These are phyloP conservation scores for Durusdinium trenchii DNA, from an alignment of 73 alveolate species.

Conservation along the genomic window DNA sequence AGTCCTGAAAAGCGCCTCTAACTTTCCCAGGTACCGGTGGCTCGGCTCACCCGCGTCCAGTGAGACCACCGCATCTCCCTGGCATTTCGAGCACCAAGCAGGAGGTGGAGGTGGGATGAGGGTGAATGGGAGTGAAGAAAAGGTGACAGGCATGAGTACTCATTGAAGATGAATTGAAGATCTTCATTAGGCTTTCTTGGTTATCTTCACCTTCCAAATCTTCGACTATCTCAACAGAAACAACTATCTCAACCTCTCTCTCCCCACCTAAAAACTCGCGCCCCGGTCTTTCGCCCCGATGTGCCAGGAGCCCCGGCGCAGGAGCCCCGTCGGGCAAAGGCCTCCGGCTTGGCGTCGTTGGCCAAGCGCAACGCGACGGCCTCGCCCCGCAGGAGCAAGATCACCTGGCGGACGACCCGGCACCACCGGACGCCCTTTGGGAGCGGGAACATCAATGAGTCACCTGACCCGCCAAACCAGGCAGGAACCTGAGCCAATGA, in stretches of 20 bases:
- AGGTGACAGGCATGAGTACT: background rate
- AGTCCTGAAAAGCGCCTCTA: background rate
- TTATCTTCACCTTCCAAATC: background rate
- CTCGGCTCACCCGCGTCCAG: background rate
- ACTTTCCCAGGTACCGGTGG: constrained; percentile 17
- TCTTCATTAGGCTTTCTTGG: background rate
- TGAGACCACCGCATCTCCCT: background rate
- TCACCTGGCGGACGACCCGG: constrained; percentile 34
- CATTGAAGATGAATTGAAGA: background rate
- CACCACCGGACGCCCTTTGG: no score
- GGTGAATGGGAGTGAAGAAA: background rate
- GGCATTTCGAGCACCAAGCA: no score
- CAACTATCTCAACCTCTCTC: no score
- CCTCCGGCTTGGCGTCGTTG: background rate
- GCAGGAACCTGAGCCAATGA: no score
- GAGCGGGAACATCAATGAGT: background rate
- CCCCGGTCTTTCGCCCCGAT: no score
- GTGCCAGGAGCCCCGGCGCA: no score
- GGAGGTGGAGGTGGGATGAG: background rate
- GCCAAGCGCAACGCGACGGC: background rate
- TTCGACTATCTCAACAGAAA: no score
- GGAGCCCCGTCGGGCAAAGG: no score
- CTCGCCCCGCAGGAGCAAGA: constrained; percentile 47
- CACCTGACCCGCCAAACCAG: no score
- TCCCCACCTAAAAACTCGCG: no score